These are phyloP conservation scores for Neurospora sp. DNA, from an alignment of 495 filamentous ascomycete species.

Conservation along the genomic window DNA sequence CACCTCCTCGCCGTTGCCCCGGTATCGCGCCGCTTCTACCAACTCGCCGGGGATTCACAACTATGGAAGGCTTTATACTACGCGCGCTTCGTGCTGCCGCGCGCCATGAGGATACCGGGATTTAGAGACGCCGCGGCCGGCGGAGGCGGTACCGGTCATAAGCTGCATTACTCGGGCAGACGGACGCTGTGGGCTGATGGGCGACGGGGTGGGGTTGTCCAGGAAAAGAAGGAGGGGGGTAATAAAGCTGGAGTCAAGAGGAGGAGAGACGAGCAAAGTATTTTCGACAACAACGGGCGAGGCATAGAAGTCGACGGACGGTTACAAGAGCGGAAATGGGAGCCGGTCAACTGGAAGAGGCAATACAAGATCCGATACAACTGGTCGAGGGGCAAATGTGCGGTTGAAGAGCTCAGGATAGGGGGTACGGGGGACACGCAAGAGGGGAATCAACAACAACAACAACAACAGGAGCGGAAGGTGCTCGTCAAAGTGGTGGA, in stretches of 20 bases:
- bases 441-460: not conserved
- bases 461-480: slow-evolving; percentile 7
- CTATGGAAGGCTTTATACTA: slow-evolving; percentile 91
- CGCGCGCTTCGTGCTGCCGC: slow-evolving; percentile 75
- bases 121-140: slow-evolving; percentile 36
- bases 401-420: slow-evolving; percentile 65
- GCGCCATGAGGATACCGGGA: slow-evolving; percentile 67
- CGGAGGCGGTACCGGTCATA: slow-evolving; percentile 16
- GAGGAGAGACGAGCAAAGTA: not conserved
- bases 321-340: not conserved
- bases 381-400: slow-evolving; percentile 78
- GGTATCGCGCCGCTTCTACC: slow-evolving; percentile 66
- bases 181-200: slow-evolving; percentile 78
- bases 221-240: slow-evolving; percentile 27
- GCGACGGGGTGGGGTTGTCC: slow-evolving; percentile 32
- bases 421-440: slow-evolving; percentile 14
- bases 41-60: slow-evolving; percentile 71
- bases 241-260: not conserved
- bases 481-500: slow-evolving; percentile 63
- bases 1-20: slow-evolving; percentile 65
- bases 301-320: not conserved
- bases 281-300: not conserved
- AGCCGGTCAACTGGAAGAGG: slow-evolving; percentile 62
- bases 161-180: slow-evolving; percentile 57
- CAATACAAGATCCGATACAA: slow-evolving; percentile 88